Conservation (phyloP, 495 filamentous ascomycete species). For the Cairneyella variabilis region DNA sequence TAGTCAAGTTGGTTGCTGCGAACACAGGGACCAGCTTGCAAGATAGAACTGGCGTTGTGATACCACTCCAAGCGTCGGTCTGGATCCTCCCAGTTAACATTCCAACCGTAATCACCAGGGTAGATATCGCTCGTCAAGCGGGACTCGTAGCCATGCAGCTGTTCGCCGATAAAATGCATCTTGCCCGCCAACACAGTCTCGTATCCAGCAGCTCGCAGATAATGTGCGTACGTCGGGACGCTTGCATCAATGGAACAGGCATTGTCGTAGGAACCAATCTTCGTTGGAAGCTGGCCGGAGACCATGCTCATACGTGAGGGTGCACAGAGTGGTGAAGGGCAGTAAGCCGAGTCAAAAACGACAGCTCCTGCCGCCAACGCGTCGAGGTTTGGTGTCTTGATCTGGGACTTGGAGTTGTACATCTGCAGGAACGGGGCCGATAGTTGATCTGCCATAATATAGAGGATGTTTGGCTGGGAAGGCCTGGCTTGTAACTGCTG, state of each 20-base stretch:
- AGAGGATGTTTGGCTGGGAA: slow-evolving; percentile 75
- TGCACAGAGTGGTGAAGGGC: slow-evolving; percentile 82
- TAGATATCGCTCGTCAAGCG: slow-evolving; percentile 90
- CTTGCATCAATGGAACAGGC: slow-evolving; percentile 71
- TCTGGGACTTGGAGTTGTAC: slow-evolving; percentile 73
- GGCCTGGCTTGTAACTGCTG: too few relatives aligned
- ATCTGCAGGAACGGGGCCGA: slow-evolving; percentile 80
- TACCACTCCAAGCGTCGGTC: slow-evolving; percentile 84
- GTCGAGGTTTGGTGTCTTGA: slow-evolving; percentile 84
- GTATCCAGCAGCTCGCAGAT: slow-evolving; percentile 78
- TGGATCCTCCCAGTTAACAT: slow-evolving; percentile 84
- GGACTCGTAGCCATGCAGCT: slow-evolving; percentile 86
- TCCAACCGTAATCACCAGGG: slow-evolving; percentile 86
- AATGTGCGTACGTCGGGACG: slow-evolving; percentile 82
- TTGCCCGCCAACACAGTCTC: slow-evolving; percentile 87
- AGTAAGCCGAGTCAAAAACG: slow-evolving; percentile 86
- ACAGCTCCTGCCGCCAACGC: slow-evolving; percentile 71
- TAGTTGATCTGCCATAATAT: slow-evolving; percentile 93
- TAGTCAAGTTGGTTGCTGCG: slow-evolving; percentile 92
- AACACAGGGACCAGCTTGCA: slow-evolving; percentile 78
- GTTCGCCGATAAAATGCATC: slow-evolving; percentile 94
- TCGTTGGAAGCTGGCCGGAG: slow-evolving; percentile 79
- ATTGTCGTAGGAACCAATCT: slow-evolving; percentile 86
- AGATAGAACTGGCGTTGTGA: slow-evolving; percentile 84
- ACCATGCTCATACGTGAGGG: slow-evolving; percentile 88